Evolutionary conservation across 306 rosid genomes (phyloP), one percentile per base, ranked within the genome.

Genomic region (Canavalia gladiata): DNA sequence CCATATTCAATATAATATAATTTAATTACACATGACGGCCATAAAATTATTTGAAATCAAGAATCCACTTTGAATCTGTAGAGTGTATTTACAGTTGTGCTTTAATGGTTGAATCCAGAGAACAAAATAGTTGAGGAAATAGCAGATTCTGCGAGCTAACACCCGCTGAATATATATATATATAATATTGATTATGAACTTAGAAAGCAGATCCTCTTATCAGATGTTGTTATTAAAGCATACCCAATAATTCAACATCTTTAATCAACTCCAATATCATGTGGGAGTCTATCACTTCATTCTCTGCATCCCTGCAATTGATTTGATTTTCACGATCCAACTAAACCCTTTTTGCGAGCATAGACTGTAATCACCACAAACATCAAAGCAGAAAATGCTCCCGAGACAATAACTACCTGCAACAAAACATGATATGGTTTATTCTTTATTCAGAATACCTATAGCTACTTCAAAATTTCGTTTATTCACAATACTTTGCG

Each of bases 331-430:
- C 88, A 89, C 12, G 94, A 89, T 63, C 98, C 94, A 46, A 94
- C 86, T 87, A 94, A 79, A 41, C 96, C 97, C 86, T 92, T 94
- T 81, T 54, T 33, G 81, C 91, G 97, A 73, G 98, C 94, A 41
- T 88, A 94, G 4, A 77, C 12, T 4, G 77, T 62, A 30, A 90
- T 87, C 45, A 87, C 1, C 31, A 87, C 1, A 51, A 94, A 92
- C 51, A 85, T 8, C 42, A 74, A 0, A 9, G 87, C 81, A 65
- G 88, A 90, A 58, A 55, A 3, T 35, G 6, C 28, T 67, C 96
- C 96, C 0, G 89, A 7, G 56, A 75, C 1, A 10, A 85, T 75
- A 83, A 88, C 87, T 7, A 94, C 97, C 98, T 92, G 94, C 83
- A 50, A 52, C 67, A 65, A 58, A n/a, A 55, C 55, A 46, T 55